Evolutionary conservation across 306 rosid genomes (phyloP).

Genomic region (Lathyrus aphaca): DNA sequence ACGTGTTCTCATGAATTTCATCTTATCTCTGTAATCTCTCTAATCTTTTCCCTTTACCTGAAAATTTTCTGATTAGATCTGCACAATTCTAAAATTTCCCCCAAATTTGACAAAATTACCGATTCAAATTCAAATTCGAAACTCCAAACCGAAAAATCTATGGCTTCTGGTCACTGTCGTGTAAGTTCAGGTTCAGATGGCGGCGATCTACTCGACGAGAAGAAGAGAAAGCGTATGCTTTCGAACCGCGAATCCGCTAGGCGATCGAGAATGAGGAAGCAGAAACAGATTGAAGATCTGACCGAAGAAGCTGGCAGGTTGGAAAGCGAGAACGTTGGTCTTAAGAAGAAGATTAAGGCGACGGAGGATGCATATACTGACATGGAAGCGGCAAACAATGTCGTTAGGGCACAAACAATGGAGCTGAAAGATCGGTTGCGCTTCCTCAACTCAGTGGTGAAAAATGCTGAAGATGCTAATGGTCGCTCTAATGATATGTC

Average conservation of each 20-base stretch:
- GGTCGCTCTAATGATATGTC: constrained; percentile 64
- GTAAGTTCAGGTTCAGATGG: constrained; percentile 82
- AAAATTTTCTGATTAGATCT: constrained; percentile 12
- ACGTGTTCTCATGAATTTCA: constrained; percentile 66
- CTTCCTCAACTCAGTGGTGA: constrained; percentile 68
- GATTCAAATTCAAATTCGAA: neutral
- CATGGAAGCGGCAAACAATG: constrained; percentile 60
- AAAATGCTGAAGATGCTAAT: constrained; percentile 62
- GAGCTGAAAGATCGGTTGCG: constrained; percentile 68
- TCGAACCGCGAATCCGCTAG: constrained; percentile 94
- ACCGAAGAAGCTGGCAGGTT: constrained; percentile 54
- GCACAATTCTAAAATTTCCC: neutral
- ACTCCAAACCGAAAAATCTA: neutral
- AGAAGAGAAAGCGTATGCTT: constrained; percentile 89
- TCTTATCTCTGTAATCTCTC: neutral
- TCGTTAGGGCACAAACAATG: constrained; percentile 65
- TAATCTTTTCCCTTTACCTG: neutral
- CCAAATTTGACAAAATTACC: neutral
- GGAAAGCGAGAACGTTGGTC: constrained; percentile 43
- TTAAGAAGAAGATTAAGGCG: constrained; percentile 49
- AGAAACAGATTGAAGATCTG: constrained; percentile 80
- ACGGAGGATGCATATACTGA: constrained; percentile 57
- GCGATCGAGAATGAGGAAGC: constrained; percentile 89
- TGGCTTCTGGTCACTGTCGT: constrained; percentile 61
- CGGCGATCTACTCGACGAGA: constrained; percentile 57